Evolutionary conservation across 1,284 basidiomycete genomes (phyloP), one percentile per base, ranked within the genome.

Genomic region (Kalmanozyma brasiliensis): DNA sequence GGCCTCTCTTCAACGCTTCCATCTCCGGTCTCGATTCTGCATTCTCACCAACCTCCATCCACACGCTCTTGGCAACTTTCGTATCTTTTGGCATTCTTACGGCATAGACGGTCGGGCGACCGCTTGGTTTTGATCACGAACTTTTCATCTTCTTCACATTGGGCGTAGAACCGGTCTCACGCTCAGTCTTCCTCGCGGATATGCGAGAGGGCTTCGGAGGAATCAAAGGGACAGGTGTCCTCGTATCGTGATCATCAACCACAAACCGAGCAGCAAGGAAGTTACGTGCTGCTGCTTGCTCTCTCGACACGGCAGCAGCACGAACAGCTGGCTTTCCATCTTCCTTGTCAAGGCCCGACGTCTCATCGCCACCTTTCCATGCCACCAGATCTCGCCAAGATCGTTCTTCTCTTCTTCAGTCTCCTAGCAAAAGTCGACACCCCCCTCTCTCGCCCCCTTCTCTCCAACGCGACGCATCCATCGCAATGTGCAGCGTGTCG

Each of bases 171-270:
- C 13, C n/a, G 34, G 30, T 56, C 41, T 34, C 46, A 40, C 49
- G 47, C 49, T 41, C 23, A 46, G 4, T 48, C 7, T 46, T 71
- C 68, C 68, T 71, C 68, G 68, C 68, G 63, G 68, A 63, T 58
- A 71, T 58, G 68, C 63, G 68, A 71, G 68, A 71, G 68, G 68
- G 68, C 68, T 71, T 63, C 68, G 63, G 37, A 30, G 68, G 68
- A 66, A 61, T 37, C 14, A 13, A 61, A 58, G 16, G 51, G 66
- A 69, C 66, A 49, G 66, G 60, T 52, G 61, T 58, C 60, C 36
- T 43, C 33, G 35, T n/a, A n/a, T 17, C 49, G 52, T 64, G 55
- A 69, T 69, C 56, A 52, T 36, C 5, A 14, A 41, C n/a, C 36
- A 52, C 20, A 20, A 47, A 42, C 47, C 52, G 55, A 49, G 51